phyloP scores from a whole-genome alignment of 23 red algal genomes.

The Gracilaria vermiculophylla region DNA sequence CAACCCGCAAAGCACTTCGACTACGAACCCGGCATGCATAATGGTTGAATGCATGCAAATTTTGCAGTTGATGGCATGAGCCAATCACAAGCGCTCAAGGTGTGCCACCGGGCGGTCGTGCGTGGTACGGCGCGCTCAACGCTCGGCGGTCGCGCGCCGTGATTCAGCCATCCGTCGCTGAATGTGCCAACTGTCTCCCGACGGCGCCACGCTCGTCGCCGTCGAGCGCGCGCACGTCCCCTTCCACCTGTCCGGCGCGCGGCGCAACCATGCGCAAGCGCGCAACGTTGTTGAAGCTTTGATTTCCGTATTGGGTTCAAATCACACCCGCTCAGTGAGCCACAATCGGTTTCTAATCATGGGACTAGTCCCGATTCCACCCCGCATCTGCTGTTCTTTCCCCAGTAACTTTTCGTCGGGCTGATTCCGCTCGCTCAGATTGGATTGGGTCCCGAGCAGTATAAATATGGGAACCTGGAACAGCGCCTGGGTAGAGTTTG shows the following conservation, averaged over 20 bases:
- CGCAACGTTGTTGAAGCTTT: neutral
- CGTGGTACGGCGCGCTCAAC: neutral
- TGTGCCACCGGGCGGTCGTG: too few relatives aligned
- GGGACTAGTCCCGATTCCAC: neutral
- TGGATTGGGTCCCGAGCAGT: neutral
- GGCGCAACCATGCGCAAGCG: neutral
- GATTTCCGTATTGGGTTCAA: neutral
- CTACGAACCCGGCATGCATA: neutral
- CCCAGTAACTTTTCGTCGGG: too few relatives aligned
- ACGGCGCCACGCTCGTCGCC: neutral
- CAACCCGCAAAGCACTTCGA: neutral
- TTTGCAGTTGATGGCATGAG: neutral
- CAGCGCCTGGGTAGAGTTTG: too few relatives aligned
- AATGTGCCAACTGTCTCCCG: neutral
- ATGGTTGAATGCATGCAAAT: neutral
- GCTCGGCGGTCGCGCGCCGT: slow-evolving; percentile 1
- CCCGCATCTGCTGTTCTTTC: neutral
- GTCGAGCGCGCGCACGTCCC: neutral
- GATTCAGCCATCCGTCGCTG: slow-evolving; percentile 1
- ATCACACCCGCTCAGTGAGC: neutral
- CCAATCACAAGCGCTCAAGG: neutral
- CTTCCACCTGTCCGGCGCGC: neutral
- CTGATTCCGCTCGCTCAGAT: too few relatives aligned
- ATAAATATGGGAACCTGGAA: neutral
- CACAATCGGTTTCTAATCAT: neutral